Conservation (phyloP, 345 rosid species). For the Angophora floribunda region DNA sequence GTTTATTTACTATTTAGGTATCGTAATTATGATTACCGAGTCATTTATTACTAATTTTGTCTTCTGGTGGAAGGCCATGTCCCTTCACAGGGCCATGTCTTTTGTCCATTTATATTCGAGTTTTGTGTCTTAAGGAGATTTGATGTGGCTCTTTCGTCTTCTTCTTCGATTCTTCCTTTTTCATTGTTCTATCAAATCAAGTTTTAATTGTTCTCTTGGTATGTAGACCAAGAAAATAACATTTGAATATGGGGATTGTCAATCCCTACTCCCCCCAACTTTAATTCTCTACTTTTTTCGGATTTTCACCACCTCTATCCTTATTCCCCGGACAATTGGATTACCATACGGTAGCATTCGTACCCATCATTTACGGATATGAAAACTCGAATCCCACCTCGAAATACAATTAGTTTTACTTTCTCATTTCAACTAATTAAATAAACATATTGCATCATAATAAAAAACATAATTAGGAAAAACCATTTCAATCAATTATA, state of each 20-base stretch:
- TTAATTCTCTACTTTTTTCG: not conserved
- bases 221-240: not conserved
- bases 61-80: not conserved
- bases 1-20: not conserved
- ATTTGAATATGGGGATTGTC: not conserved
- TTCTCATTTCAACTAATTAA: not conserved
- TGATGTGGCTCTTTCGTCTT: not conserved
- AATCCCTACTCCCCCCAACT: not conserved
- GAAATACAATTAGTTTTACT: not conserved
- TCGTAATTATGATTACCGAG: not conserved
- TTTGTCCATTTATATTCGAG: not conserved
- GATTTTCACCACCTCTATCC: not conserved
- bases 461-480: not conserved
- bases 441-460: not conserved
- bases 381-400: not conserved
- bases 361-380: not conserved
- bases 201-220: not conserved
- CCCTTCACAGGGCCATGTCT: not conserved
- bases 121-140: not conserved
- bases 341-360: not conserved
- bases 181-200: not conserved
- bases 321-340: not conserved
- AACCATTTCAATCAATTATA: accelerated
- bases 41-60: not conserved
- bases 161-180: not conserved